Conservation (phyloP, 306 rosid genomes). For the Gynostemma pentaphyllum region DNA sequence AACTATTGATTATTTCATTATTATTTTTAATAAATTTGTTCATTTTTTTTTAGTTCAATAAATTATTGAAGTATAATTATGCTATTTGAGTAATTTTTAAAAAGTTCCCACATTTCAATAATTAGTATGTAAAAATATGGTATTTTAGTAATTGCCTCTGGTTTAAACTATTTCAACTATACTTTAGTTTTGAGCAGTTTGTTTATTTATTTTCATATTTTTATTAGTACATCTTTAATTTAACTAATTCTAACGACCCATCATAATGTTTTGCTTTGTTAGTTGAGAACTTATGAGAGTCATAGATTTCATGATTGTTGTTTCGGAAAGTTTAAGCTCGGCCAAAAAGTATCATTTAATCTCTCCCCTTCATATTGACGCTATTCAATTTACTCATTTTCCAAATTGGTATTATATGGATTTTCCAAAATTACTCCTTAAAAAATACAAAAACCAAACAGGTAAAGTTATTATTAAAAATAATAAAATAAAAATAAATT, state of each 20-base stretch:
- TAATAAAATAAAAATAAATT: too few relatives aligned
- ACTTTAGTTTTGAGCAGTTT: not conserved
- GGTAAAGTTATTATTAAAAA: too few relatives aligned
- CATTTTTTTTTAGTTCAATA: too few relatives aligned
- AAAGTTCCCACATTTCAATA: too few relatives aligned
- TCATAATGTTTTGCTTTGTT: not conserved
- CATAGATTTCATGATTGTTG: not conserved
- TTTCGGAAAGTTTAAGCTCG: not conserved
- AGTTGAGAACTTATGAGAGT: not conserved
- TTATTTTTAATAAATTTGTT: too few relatives aligned
- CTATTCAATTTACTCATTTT: not conserved
- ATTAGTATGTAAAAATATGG: too few relatives aligned
- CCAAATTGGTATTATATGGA: not conserved
- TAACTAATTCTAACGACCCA: not conserved
- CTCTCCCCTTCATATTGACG: not conserved
- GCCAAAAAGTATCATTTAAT: not conserved
- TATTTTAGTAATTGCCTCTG: too few relatives aligned
- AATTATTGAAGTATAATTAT: too few relatives aligned
- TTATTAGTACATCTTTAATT: not conserved
- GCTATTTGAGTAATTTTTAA: too few relatives aligned
- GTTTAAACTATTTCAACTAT: not conserved
- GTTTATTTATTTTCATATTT: not conserved
- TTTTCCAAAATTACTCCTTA: not conserved
- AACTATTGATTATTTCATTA: too few relatives aligned
- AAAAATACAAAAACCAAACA: too few relatives aligned